A percentile compares a stretch with the other conserved stretches of the same genome.
These are phyloP conservation scores for Phytophthora macrochlamydospora DNA, from an alignment of 352 stramenopile species.

Conservation along the genomic window DNA sequence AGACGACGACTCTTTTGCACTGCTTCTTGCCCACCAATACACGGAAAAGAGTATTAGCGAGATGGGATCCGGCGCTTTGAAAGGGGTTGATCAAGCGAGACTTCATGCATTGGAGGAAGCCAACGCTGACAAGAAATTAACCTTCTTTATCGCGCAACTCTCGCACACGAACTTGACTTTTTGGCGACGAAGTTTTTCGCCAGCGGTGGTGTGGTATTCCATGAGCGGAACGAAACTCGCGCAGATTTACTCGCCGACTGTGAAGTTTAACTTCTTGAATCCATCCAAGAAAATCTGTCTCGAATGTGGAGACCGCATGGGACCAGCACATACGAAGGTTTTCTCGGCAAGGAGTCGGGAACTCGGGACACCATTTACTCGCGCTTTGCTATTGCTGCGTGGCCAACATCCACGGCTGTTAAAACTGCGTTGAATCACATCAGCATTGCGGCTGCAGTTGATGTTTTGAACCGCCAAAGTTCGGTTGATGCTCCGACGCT, in stretches of 20 bases:
- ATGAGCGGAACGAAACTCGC: slow-evolving; percentile 4
- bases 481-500: neutral
- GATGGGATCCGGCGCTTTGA: slow-evolving; percentile 14
- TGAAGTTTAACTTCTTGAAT: slow-evolving; percentile 19
- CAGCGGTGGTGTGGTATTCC: slow-evolving; percentile 15
- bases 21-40: slow-evolving; percentile 25
- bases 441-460: neutral
- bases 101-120: slow-evolving; percentile 12
- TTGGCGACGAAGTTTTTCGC: slow-evolving; percentile 13
- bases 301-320: slow-evolving; percentile 12
- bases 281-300: slow-evolving; percentile 10
- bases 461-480: slow-evolving; percentile 2
- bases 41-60: slow-evolving; percentile 20
- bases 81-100: slow-evolving; percentile 19
- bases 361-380: slow-evolving; percentile 21
- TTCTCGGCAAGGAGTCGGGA: slow-evolving; percentile 20
- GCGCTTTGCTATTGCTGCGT: slow-evolving; percentile 14
- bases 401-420: slow-evolving; percentile 1
- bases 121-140: slow-evolving; percentile 11
- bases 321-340: slow-evolving; percentile 18
- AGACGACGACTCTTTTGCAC: slow-evolving; percentile 34
- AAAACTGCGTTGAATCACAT: slow-evolving; percentile 9
- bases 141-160: slow-evolving; percentile 18
- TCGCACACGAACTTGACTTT: slow-evolving; percentile 11
- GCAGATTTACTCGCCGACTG: neutral